Base-by-base conservation (phyloP, 768 basidiomycete species). In the Suillus clintonianus region DNA sequence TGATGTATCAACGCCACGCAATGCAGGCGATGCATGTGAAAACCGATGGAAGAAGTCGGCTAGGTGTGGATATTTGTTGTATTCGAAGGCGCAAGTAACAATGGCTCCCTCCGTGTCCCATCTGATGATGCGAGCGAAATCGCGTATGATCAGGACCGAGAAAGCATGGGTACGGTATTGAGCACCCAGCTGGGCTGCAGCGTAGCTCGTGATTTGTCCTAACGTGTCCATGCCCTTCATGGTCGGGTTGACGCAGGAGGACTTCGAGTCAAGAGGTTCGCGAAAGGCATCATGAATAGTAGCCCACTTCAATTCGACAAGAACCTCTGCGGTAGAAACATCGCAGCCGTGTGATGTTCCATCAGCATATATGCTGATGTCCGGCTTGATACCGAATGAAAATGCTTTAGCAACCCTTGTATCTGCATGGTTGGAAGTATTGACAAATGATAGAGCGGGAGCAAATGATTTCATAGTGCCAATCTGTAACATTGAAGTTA, bases 1-100 rank as follows among this genome's bases (percentile, higher is more conserved):
- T 0, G 75, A 73, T 0, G 63, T 39, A 54, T 80, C 75, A 15
- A 57, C 45, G 3, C 76, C 77, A 8, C 66, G 63, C 30, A 63
- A 37, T 0, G 34, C 36, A 45, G 15, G 51, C 22, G 57, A 50
- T 37, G 68, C 63, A 34, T 63, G 68, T 11, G 65, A 62, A 64
- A 68, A 77, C 14, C 67, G 63, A 60, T 53, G 67, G 45, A 78
- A 66, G 63, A 76, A 79, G 8, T 65, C 56, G 15, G 61, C 47
- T 1, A 63, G 19, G 4, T 54, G 24, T 5, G 71, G 56, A 6
- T 65, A 2, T 6, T 61, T n/a, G 15, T 42, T 34, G 67, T 71
- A 76, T 48, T 74, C 50, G 62, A 80, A 69, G 47, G 47, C 3
- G 3, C 3, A 0, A 7, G 68, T 64, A 10, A 70, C 61, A 30